Base-by-base conservation (phyloP, 1,284 basidiomycete genomes). In the Naganishia sp. region DNA sequence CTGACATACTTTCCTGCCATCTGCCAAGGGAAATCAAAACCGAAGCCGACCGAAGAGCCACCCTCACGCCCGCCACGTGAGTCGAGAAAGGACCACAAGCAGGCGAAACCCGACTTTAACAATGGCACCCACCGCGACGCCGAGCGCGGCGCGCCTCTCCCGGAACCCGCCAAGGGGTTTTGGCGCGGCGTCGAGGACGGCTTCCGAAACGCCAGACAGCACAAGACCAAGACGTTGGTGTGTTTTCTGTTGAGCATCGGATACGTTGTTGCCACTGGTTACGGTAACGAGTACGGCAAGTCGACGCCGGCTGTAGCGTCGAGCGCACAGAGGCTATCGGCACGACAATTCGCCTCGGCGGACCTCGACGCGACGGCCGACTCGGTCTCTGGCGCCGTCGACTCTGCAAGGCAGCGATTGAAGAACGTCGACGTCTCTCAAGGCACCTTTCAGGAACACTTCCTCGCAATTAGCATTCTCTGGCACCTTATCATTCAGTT, bases 401-500 rank as follows among this genome's bases (percentile, higher is more conserved):
- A 47, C 3, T 61, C 58, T 51, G 58, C 49, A 32, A 51, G n/a
- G 21, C 46, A 61, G 23, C 47, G 47, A 32, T 42, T 61, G 5
- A 47, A 61, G 11, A 13, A 35, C 18, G 23, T 47, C 23, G 47
- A 28, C 10, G 10, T 51, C 15, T 42, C 46, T 2, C 32, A 42
- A 7, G 28, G 28, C 32, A 35, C 21, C 6, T 41, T 61, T 3
- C 58, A 61, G 15, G 47, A 31, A n/a, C 32, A 51, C 23, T 18
- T 42, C 0, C 50, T 61, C 17, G 35, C 45, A 5, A 61, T 61
- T 35, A 61, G 58, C 47, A 51, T 42, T 21, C 25, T 25, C 2
- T 61, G 58, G 58, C 58, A 61, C 35, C 25, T 51, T n/a, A n/a
- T 61, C 6, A 21, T 50, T 1, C 58, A 61, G 21, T 7, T 61